Base-by-base conservation (phyloP, 768 basidiomycete genomes). In the Clavaria fumosa region DNA sequence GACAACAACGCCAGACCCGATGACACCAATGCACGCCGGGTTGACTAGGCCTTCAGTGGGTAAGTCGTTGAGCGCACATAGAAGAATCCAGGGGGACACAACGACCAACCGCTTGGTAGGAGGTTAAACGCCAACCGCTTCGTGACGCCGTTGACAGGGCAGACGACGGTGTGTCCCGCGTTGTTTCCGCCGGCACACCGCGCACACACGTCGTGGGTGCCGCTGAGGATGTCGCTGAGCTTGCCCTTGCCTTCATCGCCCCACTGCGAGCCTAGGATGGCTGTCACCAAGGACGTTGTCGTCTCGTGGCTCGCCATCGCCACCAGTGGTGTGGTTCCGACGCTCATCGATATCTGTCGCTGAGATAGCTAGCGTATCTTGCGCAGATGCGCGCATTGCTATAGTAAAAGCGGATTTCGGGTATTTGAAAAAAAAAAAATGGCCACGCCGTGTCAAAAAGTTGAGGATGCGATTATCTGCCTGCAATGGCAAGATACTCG, bases 161-260 rank as follows among this genome's bases (percentile, higher is more conserved):
- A 85, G 45, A 99, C 80, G 56, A 99, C 96, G 17, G 95, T 97
- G 61, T 99, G 95, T 2, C 95, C 95, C 17, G 95, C 95, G 54
- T 99, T 99, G 64, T 96, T 97, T 7, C 95, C 95, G 10, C 95
- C 95, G 9, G 95, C 95, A 55, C 89, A 96, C 33, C 95, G 73
- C 14, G 90, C 93, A 50, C 91, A 97, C 53, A 97, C 56, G 57
- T 99, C 95, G 42, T 72, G 68, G 30, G 91, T 72, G 10, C 81
- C 84, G 26, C 90, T 72, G 46, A 99, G 70, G 52, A 99, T 88
- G 56, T 99, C 95, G 41, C 95, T 95, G 39, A 99, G 75, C 62
- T 99, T 97, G 11, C 88, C 88, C 57, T 86, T 85, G 47, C 86
- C 85, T 57, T 89, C 86, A 54, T 90, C 86, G 32, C 86, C 86